These are phyloP conservation scores for Brasenia schreberi DNA, from an alignment of 164 flowering plant species.

Conservation along the genomic window DNA sequence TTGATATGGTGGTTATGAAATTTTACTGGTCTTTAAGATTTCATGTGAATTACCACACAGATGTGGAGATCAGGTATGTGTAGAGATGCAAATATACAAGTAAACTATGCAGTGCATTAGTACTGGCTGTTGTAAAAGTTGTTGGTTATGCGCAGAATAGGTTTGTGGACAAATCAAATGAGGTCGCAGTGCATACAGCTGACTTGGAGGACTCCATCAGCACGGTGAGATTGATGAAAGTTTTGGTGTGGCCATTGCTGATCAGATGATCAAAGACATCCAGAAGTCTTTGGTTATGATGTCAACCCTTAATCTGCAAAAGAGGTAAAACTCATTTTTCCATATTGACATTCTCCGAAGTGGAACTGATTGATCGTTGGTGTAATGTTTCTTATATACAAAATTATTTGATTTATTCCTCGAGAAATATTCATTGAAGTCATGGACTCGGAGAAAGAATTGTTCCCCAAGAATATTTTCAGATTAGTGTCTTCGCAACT, in stretches of 20 bases:
- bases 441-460: too few species aligned
- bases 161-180: slow-evolving; percentile 40
- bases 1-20: too few species aligned
- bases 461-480: too few species aligned
- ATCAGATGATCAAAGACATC: slow-evolving; percentile 70
- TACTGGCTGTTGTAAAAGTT: neutral
- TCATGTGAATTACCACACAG: too few species aligned
- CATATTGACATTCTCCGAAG: too few species aligned
- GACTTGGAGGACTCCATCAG: slow-evolving; percentile 69
- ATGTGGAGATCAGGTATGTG: too few species aligned
- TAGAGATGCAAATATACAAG: neutral
- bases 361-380: neutral
- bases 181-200: slow-evolving; percentile 48
- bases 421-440: too few species aligned
- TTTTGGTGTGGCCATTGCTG: slow-evolving; percentile 46
- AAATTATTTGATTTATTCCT: neutral
- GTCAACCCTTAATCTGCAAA: slow-evolving; percentile 42
- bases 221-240: slow-evolving; percentile 69
- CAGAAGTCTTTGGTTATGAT: slow-evolving; percentile 22
- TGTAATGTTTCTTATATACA: neutral
- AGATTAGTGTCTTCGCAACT: too few species aligned
- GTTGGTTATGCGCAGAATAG: slow-evolving; percentile 15
- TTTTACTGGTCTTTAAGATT: too few species aligned
- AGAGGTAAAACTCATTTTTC: slow-evolving; percentile 20
- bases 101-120: neutral